Percentiles rank a stretch among this genome's conserved stretches.
Evolutionary conservation across 331 rosid species (phyloP).

Genomic region (Prunus yedoensis): DNA sequence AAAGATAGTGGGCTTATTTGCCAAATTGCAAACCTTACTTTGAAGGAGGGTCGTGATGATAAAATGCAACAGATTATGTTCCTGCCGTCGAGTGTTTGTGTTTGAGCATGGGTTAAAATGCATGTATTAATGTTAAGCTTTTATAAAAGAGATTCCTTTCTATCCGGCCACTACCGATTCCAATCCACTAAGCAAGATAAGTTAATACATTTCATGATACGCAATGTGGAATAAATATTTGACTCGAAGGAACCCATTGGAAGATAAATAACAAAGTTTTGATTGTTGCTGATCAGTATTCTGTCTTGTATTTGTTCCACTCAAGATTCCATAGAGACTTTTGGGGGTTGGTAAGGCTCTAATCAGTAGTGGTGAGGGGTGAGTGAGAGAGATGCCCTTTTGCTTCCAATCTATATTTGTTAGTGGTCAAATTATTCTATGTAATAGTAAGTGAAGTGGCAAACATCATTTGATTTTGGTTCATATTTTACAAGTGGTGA

Average conservation of each 20-base stretch:
- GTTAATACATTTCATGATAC: conserved; percentile 7
- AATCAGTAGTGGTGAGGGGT: neutral
- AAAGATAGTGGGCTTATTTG: neutral
- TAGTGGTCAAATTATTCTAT: neutral
- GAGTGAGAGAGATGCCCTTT: no score
- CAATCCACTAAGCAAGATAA: conserved; percentile 8
- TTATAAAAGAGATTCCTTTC: neutral
- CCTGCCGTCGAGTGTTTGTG: no score
- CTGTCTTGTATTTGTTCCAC: conserved; percentile 21
- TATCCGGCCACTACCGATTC: conserved; percentile 3
- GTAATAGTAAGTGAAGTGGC: neutral
- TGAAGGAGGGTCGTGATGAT: no score
- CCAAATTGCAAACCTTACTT: no score
- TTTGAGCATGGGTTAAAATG: no score
- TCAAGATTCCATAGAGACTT: conserved; percentile 6
- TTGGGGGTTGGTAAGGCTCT: conserved; percentile 14
- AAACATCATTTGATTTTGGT: neutral
- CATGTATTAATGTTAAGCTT: no score
- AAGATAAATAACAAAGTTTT: conserved; percentile 24
- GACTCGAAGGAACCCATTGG: conserved; percentile 11
- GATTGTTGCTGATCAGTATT: neutral
- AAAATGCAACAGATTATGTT: no score
- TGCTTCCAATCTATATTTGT: neutral
- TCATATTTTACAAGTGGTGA: neutral
- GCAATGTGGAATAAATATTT: conserved; percentile 12